Conservation (phyloP, 1,284 basidiomycete species). For the Exobasidium cylindrosporum region DNA sequence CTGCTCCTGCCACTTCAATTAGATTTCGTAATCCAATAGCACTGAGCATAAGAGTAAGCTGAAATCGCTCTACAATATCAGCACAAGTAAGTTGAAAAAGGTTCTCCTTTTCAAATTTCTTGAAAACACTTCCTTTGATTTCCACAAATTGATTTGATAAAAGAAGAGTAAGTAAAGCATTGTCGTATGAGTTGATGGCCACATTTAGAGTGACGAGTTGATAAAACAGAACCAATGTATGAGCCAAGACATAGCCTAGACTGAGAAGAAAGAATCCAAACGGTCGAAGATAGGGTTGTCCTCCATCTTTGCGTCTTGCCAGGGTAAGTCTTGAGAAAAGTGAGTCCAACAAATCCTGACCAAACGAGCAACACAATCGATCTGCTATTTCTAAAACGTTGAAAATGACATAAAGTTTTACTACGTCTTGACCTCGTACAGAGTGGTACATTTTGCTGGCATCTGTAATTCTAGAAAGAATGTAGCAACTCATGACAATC, state of each 20-base stretch:
- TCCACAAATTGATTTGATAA: constrained; percentile 99
- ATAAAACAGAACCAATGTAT: constrained; percentile 93
- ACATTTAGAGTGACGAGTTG: constrained; percentile 94
- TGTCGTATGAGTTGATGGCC: constrained; percentile 97
- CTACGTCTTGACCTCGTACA: constrained; percentile 78
- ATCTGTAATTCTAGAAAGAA: constrained; percentile 81
- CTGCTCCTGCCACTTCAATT: constrained; percentile 78
- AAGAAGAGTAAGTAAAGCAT: constrained; percentile 86
- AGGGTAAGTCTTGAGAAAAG: constrained; percentile 90
- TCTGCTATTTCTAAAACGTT: constrained; percentile 85
- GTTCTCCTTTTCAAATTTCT: constrained; percentile 98
- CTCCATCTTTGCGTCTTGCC: constrained; percentile 61
- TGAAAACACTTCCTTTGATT: constrained; percentile 98
- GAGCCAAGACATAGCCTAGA: constrained; percentile 71
- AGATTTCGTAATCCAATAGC: constrained; percentile 92
- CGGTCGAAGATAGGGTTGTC: constrained; percentile 65
- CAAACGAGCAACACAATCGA: constrained; percentile 89
- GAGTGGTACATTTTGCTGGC: constrained; percentile 98
- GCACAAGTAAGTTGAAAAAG: constrained; percentile 88
- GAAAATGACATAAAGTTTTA: constrained; percentile 99
- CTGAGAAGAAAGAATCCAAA: constrained; percentile 81
- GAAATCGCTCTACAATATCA: constrained; percentile 97
- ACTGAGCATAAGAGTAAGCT: constrained; percentile 82
- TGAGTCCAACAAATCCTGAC: constrained; percentile 94
- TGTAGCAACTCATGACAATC: constrained; percentile 70